Percentiles rank a stretch among this genome's conserved stretches.
Conservation (phyloP, 73 alveolate species). For the Halteria grandinella region DNA sequence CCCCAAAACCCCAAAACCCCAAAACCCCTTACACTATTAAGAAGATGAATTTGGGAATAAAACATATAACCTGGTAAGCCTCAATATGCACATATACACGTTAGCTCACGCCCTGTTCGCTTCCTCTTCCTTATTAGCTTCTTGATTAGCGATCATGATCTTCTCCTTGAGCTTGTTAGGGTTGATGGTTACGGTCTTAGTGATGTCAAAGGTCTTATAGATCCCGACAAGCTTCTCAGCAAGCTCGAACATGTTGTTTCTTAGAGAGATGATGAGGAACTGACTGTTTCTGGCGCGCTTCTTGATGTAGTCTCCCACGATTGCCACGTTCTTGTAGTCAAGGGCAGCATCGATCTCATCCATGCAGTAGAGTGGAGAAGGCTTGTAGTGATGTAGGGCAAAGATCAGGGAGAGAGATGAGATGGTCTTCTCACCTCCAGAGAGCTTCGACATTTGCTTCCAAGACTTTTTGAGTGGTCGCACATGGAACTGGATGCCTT, state of each 20-base stretch:
- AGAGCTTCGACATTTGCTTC: conserved; percentile 88
- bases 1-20: too few relatives aligned
- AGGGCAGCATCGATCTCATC: conserved; percentile 98
- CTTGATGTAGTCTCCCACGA: conserved; percentile 92
- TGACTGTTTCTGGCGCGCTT: conserved; percentile 90
- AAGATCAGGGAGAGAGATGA: conserved; percentile 87
- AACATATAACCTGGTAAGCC: too few relatives aligned
- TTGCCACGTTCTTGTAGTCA: conserved; percentile 93
- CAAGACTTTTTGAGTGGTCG: conserved; percentile 91
- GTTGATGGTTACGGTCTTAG: conserved; percentile 79
- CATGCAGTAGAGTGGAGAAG: conserved; percentile 87
- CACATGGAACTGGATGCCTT: conserved; percentile 91
- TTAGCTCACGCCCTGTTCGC: too few relatives aligned
- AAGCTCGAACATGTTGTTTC: conserved; percentile 94
- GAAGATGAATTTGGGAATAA: too few relatives aligned
- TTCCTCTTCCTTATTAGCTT: too few relatives aligned
- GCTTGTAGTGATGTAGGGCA: conserved; percentile 96
- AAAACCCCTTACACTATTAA: too few relatives aligned
- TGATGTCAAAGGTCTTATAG: conserved; percentile 88
- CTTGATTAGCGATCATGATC: too few relatives aligned
- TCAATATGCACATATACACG: too few relatives aligned
- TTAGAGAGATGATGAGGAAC: conserved; percentile 89
- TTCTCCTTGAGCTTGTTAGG: too few relatives aligned
- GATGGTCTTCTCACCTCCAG: conserved; percentile 95
- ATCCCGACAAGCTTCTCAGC: conserved; percentile 89